Base-by-base conservation (phyloP, 306 rosid species). In the Gastrolobium bilobum region DNA sequence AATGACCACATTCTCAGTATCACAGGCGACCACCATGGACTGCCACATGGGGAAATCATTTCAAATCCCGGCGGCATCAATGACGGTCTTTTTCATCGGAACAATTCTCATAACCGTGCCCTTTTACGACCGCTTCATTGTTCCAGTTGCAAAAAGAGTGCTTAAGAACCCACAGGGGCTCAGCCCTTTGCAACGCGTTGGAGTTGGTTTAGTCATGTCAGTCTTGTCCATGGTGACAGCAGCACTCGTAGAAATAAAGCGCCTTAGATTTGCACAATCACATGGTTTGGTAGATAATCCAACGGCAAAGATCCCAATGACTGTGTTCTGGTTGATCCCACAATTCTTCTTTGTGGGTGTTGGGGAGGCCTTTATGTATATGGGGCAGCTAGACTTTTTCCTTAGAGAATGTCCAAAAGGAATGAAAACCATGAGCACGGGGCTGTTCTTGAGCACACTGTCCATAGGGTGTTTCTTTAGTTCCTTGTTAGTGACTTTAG, bases 361-460 rank as follows among this genome's bases (percentile, higher is more conserved):
- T 0, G 99, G 97, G 0, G 97, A 94, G 82, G 99, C 97, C 6
- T 92, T 92, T 51, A 92, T 82, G 39, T 92, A 94, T 38, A 89
- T 89, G 70, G 99, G 99, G 0, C 97, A 94, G 50, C 80, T 94
- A 3, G 94, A 91, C 43, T 94, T 94, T 53, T 92, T 94, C 74
- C 84, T 92, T 0, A 82, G 95, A 54, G 99, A 94, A 72, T 92
- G 97, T 15, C 97, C 99, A 0, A 90, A 92, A 66, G 97, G 99
- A 53, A 94, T 92, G 97, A 92, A 92, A 79, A 92, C 97, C 0
- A 89, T 91, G 93, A 94, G 99, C 83, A 94, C 97, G 0, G 99
- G 97, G 11, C 66, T 92, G 73, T 94, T 94, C 57, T 73, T 94
- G 84, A 94, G 97, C 77, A 89, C 97, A 4, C 83, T 94, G 2